A percentile compares a stretch with the other conserved stretches of the same genome.
Evolutionary conservation across 2,329 filamentous ascomycete genomes (phyloP).

Genomic region (Hypoxylon sp.): DNA sequence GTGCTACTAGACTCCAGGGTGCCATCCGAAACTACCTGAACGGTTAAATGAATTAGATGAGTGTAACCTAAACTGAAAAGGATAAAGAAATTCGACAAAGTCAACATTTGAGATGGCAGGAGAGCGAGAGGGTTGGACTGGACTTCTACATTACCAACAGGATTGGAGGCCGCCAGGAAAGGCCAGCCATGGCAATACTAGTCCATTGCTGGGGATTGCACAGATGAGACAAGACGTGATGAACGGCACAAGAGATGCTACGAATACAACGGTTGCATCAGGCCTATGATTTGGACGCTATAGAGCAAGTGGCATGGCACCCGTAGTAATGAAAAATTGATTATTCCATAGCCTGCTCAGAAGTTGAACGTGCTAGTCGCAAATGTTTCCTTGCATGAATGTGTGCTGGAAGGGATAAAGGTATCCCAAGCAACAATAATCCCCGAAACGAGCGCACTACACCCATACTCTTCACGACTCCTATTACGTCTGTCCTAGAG

Average conservation of each 20-base stretch:
- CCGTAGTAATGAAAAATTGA: slow-evolving; percentile 42
- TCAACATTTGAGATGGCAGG: not conserved
- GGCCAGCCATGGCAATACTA: slow-evolving; percentile 1
- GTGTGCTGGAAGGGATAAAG: not conserved
- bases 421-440: not conserved
- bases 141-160: not conserved
- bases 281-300: slow-evolving; percentile 34
- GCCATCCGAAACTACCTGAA: slow-evolving; percentile 75
- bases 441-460: not conserved
- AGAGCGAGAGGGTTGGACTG: slow-evolving; percentile 4
- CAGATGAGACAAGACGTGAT: slow-evolving; percentile 35
- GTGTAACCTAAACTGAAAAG: not conserved
- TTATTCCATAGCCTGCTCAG: slow-evolving; percentile 4
- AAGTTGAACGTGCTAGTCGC: not conserved
- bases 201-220: slow-evolving; percentile 11
- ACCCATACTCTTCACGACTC: not conserved
- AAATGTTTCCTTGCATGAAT: not conserved
- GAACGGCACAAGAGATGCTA: slow-evolving; percentile 29
- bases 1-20: slow-evolving; percentile 86
- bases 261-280: slow-evolving; percentile 34
- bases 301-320: slow-evolving; percentile 37
- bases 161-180: slow-evolving; percentile 13
- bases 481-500: not conserved
- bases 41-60: slow-evolving; percentile 58
- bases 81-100: not conserved